Percentiles rank a stretch among this genome's conserved stretches.
Conservation (phyloP, 352 stramenopile species). For the Globisporangium barbulae region DNA sequence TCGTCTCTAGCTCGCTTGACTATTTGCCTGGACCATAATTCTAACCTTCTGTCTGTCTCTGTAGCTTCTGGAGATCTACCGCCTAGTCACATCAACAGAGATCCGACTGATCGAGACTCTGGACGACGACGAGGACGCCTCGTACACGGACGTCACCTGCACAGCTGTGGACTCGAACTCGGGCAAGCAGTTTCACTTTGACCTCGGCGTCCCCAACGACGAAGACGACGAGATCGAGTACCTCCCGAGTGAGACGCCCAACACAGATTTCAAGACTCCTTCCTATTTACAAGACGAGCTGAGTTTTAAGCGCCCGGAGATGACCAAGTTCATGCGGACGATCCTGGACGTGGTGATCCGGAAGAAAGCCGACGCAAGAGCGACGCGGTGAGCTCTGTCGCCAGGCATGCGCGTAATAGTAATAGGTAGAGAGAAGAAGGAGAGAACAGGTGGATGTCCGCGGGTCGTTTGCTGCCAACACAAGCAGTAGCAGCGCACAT, state of each 20-base stretch:
- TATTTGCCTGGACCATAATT: not conserved
- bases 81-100: conserved; percentile 71
- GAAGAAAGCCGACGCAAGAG: conserved; percentile 44
- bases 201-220: conserved; percentile 64
- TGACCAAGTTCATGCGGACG: conserved; percentile 84
- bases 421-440: conserved; percentile 13
- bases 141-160: conserved; percentile 68
- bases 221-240: conserved; percentile 79
- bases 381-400: conserved; percentile 11
- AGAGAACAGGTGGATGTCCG: conserved; percentile 5
- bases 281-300: conserved; percentile 82
- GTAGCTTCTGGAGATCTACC: conserved; percentile 77
- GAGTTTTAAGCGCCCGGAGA: conserved; percentile 74
- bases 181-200: conserved; percentile 70
- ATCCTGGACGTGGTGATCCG: conserved; percentile 79
- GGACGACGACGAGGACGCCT: conserved; percentile 46
- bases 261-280: conserved; percentile 50
- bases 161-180: conserved; percentile 61
- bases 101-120: conserved; percentile 65
- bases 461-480: not conserved
- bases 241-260: conserved; percentile 54
- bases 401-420: not conserved
- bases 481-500: not conserved
- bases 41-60: conserved; percentile 8
- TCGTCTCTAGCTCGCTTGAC: not conserved